Evolutionary conservation across 2,329 filamentous ascomycete species (phyloP).

Genomic region (Arthrobotrys pseudoclavata): DNA sequence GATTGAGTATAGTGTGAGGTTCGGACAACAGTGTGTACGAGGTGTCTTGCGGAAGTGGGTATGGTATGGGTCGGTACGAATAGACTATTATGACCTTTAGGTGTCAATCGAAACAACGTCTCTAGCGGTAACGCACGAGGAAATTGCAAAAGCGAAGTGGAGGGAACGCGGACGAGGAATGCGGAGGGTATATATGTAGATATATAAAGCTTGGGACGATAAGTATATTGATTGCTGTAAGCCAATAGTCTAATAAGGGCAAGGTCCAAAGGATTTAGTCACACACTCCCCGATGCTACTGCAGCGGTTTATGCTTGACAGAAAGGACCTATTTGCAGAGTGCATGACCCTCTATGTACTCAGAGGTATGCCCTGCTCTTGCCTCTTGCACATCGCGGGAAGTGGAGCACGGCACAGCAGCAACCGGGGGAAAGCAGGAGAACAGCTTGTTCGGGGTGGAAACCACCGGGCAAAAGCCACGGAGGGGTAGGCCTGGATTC

Average conservation of each 20-base stretch:
- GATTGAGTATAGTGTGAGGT: constrained; percentile 56
- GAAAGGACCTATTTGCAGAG: constrained; percentile 23
- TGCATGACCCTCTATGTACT: constrained; percentile 32
- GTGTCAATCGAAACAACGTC: constrained; percentile 34
- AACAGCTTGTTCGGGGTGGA: constrained; percentile 24
- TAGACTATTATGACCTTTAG: constrained; percentile 52
- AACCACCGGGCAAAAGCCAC: constrained; percentile 20
- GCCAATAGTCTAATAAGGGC: constrained; percentile 25
- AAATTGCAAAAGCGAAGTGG: constrained; percentile 35
- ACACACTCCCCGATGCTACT: constrained; percentile 25
- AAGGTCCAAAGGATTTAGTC: constrained; percentile 51
- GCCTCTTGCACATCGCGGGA: constrained; percentile 42
- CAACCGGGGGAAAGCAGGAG: constrained; percentile 1
- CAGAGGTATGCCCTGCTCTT: constrained; percentile 32
- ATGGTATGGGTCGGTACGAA: constrained; percentile 55
- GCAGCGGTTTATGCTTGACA: constrained; percentile 34
- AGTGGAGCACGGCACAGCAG: constrained; percentile 43
- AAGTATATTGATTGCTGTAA: constrained; percentile 3
- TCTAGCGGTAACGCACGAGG: constrained; percentile 34
- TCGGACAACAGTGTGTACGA: constrained; percentile 30
- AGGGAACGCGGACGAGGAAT: constrained; percentile 33
- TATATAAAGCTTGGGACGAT: constrained; percentile 45
- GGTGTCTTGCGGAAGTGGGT: constrained; percentile 53
- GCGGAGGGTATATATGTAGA: constrained; percentile 54
- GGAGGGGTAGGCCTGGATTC: constrained; percentile 32